Base-by-base conservation (phyloP, 352 stramenopile genomes). In the Globisporangium sylvaticum region DNA sequence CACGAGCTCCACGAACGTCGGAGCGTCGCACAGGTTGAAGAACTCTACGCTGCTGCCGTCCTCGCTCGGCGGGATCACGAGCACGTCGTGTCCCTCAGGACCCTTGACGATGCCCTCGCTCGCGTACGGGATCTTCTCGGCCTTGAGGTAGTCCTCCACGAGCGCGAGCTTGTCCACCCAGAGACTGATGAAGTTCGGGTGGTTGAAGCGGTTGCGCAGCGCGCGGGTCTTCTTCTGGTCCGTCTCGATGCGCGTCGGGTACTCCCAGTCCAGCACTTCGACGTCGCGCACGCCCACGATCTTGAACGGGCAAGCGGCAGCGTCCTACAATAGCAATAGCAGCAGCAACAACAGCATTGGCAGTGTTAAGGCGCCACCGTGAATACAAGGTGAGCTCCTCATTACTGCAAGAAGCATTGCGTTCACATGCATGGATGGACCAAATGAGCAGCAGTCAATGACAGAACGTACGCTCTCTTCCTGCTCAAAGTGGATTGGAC, bases 141-240 rank as follows among this genome's bases (percentile, higher is more conserved):
- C 68, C 71, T 89, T 77, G 22, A 95, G 74, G 64, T 85, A 93
- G 31, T 72, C 61, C 64, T 92, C 80, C 31, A 90, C 82, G 65
- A 84, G 77, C 31, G 65, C 58, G 31, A 95, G 73, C 69, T 90
- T 83, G 71, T 95, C 87, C 55, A 95, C 80, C 78, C 83, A 95
- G 20, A 95, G 71, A 46, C 83, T 92, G 67, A 95, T 89, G 69
- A 93, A 95, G 80, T 95, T 95, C 15, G 84, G 79, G 68, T 88
- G 69, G 48, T 78, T 64, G 73, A 91, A 95, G 42, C 81, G 81
- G 75, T 95, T 95, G 74, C 87, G 84, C 54, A 91, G 32, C 59
- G 75, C 68, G 54, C 82, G 76, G 22, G 75, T 72, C 59, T 78
- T 81, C 69, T 89, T 90, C 53, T 86, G 58, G 64, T 91, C 84